Evolutionary conservation across 768 basidiomycete species (phyloP).

Genomic region (Termitomyces sp.): DNA sequence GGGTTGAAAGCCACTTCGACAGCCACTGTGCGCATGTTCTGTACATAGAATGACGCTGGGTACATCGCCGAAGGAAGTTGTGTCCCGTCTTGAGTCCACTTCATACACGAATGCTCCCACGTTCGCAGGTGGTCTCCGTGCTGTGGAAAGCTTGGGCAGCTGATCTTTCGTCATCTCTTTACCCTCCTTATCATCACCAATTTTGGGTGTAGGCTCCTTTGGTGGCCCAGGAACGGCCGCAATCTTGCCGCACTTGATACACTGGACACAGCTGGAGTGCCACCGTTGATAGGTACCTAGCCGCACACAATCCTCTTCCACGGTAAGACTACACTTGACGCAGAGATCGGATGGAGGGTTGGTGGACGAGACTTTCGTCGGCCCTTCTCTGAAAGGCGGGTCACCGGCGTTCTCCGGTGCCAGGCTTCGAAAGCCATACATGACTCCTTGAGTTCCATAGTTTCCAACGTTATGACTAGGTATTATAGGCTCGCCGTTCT

Average conservation of each 20-base stretch:
- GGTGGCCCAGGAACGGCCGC: slow-evolving; percentile 55
- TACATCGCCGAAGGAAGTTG: slow-evolving; percentile 64
- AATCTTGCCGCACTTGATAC: slow-evolving; percentile 70
- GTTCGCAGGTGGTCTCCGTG: slow-evolving; percentile 75
- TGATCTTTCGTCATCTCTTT: slow-evolving; percentile 33
- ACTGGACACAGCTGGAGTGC: slow-evolving; percentile 94
- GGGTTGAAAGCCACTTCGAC: slow-evolving; percentile 76
- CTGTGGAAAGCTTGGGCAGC: slow-evolving; percentile 55
- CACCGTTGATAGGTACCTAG: slow-evolving; percentile 95
- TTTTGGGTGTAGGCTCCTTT: slow-evolving; percentile 52
- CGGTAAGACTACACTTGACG: slow-evolving; percentile 80
- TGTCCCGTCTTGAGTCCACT: slow-evolving; percentile 61
- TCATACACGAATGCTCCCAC: slow-evolving; percentile 78
- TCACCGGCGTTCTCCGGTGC: slow-evolving; percentile 91
- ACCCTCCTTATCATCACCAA: slow-evolving; percentile 44
- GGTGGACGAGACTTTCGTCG: slow-evolving; percentile 50
- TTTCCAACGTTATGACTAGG: slow-evolving; percentile 44
- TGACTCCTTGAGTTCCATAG: slow-evolving; percentile 78
- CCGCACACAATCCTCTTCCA: slow-evolving; percentile 96
- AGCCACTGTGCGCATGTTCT: slow-evolving; percentile 66
- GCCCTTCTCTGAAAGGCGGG: slow-evolving; percentile 61
- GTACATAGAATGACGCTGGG: slow-evolving; percentile 74
- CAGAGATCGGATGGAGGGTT: slow-evolving; percentile 89
- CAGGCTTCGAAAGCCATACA: slow-evolving; percentile 89
- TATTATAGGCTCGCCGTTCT: slow-evolving; percentile 58